Evolutionary conservation across 1,284 basidiomycete species (phyloP).

Genomic region (Sparassis latifolia): DNA sequence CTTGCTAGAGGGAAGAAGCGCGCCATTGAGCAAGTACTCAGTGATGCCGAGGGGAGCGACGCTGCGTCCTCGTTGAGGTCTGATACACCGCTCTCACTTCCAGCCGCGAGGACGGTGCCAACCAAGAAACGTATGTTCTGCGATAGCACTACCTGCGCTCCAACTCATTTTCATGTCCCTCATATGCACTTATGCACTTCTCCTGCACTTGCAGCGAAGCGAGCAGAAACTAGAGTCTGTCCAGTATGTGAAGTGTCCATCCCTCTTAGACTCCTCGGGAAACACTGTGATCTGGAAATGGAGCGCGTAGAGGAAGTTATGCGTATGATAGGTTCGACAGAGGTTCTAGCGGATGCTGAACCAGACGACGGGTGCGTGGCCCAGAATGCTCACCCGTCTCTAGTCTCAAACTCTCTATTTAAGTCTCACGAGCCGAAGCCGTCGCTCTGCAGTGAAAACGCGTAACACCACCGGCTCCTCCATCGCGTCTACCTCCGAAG

Average conservation of each 20-base stretch:
- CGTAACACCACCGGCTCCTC: conserved; percentile 43
- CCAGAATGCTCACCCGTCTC: not conserved
- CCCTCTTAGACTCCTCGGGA: conserved; percentile 57
- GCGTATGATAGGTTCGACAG: conserved; percentile 48
- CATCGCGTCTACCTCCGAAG: conserved; percentile 22
- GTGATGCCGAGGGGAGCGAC: conserved; percentile 10
- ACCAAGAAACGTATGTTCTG: conserved; percentile 23
- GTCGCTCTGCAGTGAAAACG: conserved; percentile 61
- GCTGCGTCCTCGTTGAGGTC: conserved; percentile 5
- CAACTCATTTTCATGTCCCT: not conserved
- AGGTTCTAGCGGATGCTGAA: conserved; percentile 33
- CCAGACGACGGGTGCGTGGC: conserved; percentile 41
- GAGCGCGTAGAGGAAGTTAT: conserved; percentile 64
- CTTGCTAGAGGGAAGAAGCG: conserved; percentile 22
- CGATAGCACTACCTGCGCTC: not conserved
- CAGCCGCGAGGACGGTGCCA: conserved; percentile 12
- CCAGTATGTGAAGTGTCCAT: conserved; percentile 68
- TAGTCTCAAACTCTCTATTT: not conserved
- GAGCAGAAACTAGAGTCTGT: conserved; percentile 65
- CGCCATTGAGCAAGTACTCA: conserved; percentile 7
- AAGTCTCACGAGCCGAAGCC: conserved; percentile 23
- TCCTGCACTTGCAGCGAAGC: conserved; percentile 39
- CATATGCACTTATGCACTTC: too few relatives aligned
- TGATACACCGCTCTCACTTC: conserved; percentile 1
- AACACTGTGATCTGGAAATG: conserved; percentile 57